Evolutionary conservation across 306 rosid species (phyloP).

Genomic region (Quillaja saponaria): DNA sequence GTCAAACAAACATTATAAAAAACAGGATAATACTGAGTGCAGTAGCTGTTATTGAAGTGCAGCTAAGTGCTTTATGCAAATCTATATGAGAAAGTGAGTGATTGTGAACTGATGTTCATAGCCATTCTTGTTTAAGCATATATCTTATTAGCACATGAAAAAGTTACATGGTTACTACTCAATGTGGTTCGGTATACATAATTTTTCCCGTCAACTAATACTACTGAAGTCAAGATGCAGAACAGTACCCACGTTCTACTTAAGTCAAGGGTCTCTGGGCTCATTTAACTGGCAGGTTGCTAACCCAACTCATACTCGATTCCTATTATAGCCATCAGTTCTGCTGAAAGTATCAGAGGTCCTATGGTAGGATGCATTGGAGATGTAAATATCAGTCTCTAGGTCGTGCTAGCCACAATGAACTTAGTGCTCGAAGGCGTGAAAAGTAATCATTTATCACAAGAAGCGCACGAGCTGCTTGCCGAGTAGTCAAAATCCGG

Average conservation of each 20-base stretch:
- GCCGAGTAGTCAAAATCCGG: conserved; percentile 65
- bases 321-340: neutral
- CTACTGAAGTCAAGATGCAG: conserved; percentile 25
- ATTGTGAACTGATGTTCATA: conserved; percentile 5
- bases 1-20: too few relatives aligned
- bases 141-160: conserved; percentile 2
- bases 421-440: conserved; percentile 78
- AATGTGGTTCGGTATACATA: conserved; percentile 21
- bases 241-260: conserved; percentile 13
- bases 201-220: conserved; percentile 21
- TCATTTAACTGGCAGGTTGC: too few relatives aligned
- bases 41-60: neutral
- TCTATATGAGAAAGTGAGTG: neutral
- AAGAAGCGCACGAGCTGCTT: conserved; percentile 78
- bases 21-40: too few relatives aligned
- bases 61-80: conserved; percentile 9
- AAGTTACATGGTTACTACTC: conserved; percentile 11
- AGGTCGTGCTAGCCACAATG: conserved; percentile 85
- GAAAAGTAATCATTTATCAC: conserved; percentile 64
- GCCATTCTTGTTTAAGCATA: neutral
- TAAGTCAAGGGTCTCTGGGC: conserved; percentile 1
- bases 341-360: neutral
- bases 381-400: conserved; percentile 32
- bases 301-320: neutral
- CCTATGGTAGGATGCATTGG: neutral